A percentile compares a stretch with the other conserved stretches of the same genome.
phyloP scores from a whole-genome alignment of 176 grass and related monocot species.

The Aegilops longissima region DNA sequence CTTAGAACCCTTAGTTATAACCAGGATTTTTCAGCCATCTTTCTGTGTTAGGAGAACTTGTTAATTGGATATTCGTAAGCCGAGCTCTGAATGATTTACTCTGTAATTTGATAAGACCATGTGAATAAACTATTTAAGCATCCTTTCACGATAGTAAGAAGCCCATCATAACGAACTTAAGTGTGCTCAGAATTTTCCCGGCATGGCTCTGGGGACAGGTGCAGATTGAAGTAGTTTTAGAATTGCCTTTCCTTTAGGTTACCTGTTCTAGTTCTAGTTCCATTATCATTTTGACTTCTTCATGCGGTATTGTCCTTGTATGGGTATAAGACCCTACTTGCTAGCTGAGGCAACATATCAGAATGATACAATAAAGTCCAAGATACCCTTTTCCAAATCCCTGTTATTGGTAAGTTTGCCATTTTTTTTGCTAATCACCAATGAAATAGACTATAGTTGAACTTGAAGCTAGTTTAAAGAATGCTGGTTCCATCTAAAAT shows the following conservation, averaged over 20 bases:
- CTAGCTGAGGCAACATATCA: background rate
- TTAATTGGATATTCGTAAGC: background rate
- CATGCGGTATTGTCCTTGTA: background rate
- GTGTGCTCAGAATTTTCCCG: background rate
- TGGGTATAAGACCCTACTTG: background rate
- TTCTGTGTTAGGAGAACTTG: background rate
- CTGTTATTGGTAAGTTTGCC: background rate
- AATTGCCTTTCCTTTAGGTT: background rate
- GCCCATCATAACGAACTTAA: background rate
- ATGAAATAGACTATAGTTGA: background rate
- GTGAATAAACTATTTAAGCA: constrained; percentile 8
- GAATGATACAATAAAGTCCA: background rate
- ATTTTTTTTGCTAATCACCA: background rate
- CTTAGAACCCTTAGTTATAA: background rate
- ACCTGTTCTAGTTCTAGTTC: background rate
- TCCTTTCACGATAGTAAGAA: constrained; percentile 5
- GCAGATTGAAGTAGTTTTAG: background rate
- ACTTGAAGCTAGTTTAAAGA: background rate
- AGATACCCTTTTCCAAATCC: background rate
- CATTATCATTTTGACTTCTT: background rate
- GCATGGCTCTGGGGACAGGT: background rate
- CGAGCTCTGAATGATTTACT: background rate
- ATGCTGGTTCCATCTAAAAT: background rate
- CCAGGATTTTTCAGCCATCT: background rate
- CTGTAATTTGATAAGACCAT: background rate